Base-by-base conservation (phyloP, 192 early-diverging fungal genomes). In the Backusella macrospora region DNA sequence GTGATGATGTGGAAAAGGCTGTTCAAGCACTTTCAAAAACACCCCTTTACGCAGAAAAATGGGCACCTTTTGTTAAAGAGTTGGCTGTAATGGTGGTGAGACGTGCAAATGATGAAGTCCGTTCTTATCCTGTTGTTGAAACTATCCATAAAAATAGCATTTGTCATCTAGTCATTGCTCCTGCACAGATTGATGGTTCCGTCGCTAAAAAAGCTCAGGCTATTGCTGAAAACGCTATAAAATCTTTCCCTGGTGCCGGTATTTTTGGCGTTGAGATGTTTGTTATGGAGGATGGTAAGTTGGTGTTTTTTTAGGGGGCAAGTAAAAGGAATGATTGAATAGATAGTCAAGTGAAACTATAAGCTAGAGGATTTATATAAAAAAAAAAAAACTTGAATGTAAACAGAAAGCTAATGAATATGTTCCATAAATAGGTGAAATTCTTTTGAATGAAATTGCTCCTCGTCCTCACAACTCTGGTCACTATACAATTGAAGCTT, bases 231-330 rank as follows among this genome's bases (percentile, higher is more conserved):
- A 84, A 93, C 37, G 92, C 96, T 6, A 90, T 98, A 29, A 73
- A 82, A 18, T 86, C 95, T 69, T 85, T 93, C 12, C 88, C 91
- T 38, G 94, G 92, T 45, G 91, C 92, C 2, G 98, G 98, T 37
- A 89, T 98, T 55, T 99, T 95, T 86, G 98, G 97, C 14, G 96
- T 99, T 14, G 98, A 99, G 81, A 93, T 99, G 94, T 99, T 99
- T 77, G 83, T 96, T 68, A 86, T 98, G 80, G 73, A 86, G n/a
- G 88, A 96, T 77, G 96, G 93, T 77, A 82, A 49, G 81, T 65
- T 14, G 16, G 16, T 2, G 5, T 21, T 52, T 21, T 16, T 48
- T 34, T 34, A 2, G 29, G 29, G 29, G 29, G 29, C 29, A 34
- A 34, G 29, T 34, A 34, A 34, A 34, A 34, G 29, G 29, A 34